phyloP scores from a whole-genome alignment of 1,284 basidiomycete species.

The Cryptococcus maquisensis region DNA sequence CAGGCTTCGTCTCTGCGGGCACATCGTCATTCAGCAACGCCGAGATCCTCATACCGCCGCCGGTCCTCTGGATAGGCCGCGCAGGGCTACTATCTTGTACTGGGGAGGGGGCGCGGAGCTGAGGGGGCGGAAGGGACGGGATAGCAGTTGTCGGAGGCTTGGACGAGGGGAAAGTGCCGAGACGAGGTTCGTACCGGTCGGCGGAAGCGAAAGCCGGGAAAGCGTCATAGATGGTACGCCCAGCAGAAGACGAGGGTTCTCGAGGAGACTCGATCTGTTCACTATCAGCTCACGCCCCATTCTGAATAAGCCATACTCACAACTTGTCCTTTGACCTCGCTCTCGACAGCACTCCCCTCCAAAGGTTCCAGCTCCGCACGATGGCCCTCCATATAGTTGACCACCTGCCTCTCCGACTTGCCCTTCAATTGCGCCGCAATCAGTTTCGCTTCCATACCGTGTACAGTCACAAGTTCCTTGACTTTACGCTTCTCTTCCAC shows the following conservation, averaged over 20 bases:
- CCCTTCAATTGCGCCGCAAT: slow-evolving; percentile 69
- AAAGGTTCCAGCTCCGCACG: slow-evolving; percentile 45
- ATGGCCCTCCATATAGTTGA: slow-evolving; percentile 61
- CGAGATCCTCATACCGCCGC: slow-evolving; percentile 42
- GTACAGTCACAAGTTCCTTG: slow-evolving; percentile 59
- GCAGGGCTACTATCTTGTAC: background rate
- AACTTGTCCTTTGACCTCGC: background rate
- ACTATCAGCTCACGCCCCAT: background rate
- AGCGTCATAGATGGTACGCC: slow-evolving; percentile 17
- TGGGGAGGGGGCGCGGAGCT: background rate
- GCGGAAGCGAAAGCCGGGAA: background rate
- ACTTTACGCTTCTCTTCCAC: slow-evolving; percentile 57
- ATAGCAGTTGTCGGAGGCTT: slow-evolving; percentile 6
- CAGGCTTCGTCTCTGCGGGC: slow-evolving; percentile 1
- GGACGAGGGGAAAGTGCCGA: slow-evolving; percentile 39
- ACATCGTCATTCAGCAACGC: slow-evolving; percentile 41
- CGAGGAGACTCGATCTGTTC: background rate
- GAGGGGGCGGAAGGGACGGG: background rate
- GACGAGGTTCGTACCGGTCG: slow-evolving; percentile 26
- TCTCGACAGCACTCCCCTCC: slow-evolving; percentile 2
- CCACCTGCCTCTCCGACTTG: slow-evolving; percentile 75
- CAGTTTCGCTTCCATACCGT: slow-evolving; percentile 70
- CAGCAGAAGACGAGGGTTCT: background rate
- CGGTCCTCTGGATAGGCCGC: slow-evolving; percentile 23
- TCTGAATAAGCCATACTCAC: background rate